These are phyloP conservation scores for Narthecium ossifragum DNA, from an alignment of 106 monocot species.

Conservation along the genomic window DNA sequence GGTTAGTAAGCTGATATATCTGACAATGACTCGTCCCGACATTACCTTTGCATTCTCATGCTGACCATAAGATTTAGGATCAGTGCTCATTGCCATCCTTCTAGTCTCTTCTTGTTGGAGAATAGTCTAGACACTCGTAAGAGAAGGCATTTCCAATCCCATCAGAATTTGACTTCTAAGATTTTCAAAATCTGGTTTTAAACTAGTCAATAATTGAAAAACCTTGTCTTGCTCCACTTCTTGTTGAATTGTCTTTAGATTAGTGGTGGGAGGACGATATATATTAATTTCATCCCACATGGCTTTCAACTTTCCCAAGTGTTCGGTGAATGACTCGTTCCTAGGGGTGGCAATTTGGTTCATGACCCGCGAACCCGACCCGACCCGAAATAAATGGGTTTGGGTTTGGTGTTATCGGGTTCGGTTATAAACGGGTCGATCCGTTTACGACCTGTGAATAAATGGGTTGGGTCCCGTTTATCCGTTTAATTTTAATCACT, in stretches of 20 bases:
- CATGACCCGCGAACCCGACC: no score
- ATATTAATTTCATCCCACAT: not conserved
- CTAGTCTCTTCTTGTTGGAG: not conserved
- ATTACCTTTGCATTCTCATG: not conserved
- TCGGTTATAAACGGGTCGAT: no score
- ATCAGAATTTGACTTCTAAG: not conserved
- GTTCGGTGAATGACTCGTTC: not conserved
- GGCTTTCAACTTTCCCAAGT: not conserved
- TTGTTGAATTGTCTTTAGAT: not conserved
- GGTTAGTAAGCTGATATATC: conserved; percentile 1
- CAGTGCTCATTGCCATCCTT: not conserved
- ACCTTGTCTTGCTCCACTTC: not conserved
- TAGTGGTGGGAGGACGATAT: not conserved
- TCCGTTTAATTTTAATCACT: no score
- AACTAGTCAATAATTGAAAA: not conserved
- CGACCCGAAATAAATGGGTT: no score
- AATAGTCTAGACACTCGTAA: not conserved
- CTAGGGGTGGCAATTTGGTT: no score
- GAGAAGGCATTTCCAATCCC: not conserved
- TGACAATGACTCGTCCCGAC: not conserved
- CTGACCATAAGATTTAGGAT: not conserved
- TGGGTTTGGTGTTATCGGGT: no score
- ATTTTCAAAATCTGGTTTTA: not conserved
- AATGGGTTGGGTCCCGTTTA: no score
- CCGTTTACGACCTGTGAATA: no score